A percentile compares a stretch with the other conserved stretches of the same genome.
Evolutionary conservation across 2,329 filamentous ascomycete genomes (phyloP).

Genomic region (Diplocarpon rosae): DNA sequence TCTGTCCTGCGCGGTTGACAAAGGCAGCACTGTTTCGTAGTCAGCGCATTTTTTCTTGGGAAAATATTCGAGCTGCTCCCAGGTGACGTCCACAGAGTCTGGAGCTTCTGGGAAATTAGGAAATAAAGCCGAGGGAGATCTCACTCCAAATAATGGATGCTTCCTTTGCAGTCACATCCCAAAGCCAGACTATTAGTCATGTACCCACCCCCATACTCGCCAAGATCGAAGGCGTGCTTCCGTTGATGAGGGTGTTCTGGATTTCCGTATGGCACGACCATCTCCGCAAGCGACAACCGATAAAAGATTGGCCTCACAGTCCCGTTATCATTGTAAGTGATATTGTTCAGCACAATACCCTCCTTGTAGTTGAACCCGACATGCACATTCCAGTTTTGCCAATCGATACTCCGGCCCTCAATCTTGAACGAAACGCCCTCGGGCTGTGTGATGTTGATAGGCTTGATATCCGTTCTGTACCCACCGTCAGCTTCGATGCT

Average conservation of each 20-base stretch:
- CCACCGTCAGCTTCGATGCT: conserved; percentile 64
- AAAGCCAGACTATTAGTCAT: conserved; percentile 71
- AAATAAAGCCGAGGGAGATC: background rate
- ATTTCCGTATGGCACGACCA: conserved; percentile 86
- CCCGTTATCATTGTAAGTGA: conserved; percentile 79
- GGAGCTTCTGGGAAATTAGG: no score
- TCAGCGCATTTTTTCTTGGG: background rate
- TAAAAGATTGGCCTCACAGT: conserved; percentile 73
- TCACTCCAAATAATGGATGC: conserved; percentile 71
- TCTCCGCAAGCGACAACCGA: conserved; percentile 78
- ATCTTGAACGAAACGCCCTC: conserved; percentile 81
- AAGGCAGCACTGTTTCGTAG: conserved; percentile 52
- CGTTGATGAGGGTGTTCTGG: conserved; percentile 70
- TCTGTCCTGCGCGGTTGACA: conserved; percentile 63
- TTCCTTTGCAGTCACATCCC: conserved; percentile 79
- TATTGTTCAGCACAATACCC: conserved; percentile 82
- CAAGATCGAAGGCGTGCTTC: conserved; percentile 73
- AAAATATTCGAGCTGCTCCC: background rate
- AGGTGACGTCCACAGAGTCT: no score
- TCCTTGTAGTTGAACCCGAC: conserved; percentile 93
- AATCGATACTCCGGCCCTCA: conserved; percentile 61
- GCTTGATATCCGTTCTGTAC: conserved; percentile 70
- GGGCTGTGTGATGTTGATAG: conserved; percentile 77
- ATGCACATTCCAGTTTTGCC: conserved; percentile 92
- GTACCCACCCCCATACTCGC: conserved; percentile 72